phyloP scores from a whole-genome alignment of 192 early-diverging fungal species.

The Gamsiella multidivaricata region DNA sequence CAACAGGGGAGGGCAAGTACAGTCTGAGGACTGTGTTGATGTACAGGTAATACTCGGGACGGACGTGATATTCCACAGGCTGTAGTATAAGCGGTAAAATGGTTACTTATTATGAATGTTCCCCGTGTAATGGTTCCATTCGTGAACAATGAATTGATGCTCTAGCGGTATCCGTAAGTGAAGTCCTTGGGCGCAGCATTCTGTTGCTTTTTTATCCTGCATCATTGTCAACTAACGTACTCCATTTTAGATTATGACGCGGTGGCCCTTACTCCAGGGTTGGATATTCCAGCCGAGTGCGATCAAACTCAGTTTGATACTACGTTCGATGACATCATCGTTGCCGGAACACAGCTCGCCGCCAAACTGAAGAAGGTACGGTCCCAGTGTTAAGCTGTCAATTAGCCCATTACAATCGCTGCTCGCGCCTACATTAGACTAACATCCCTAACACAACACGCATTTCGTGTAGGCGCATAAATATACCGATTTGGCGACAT shows the following conservation, averaged over 20 bases:
- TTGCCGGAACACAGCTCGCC: constrained; percentile 56
- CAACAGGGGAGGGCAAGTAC: constrained; percentile 64
- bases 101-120: too few relatives aligned
- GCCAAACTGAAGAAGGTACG: constrained; percentile 57
- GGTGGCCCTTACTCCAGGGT: constrained; percentile 69
- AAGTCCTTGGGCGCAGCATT: background rate
- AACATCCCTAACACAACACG: background rate
- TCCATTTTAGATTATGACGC: constrained; percentile 77
- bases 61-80: too few relatives aligned
- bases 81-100: too few relatives aligned
- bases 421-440: background rate
- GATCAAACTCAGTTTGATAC: constrained; percentile 76
- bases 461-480: constrained; percentile 66
- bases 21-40: constrained; percentile 60
- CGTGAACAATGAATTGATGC: too few relatives aligned
- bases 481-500: constrained; percentile 78
- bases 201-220: too few relatives aligned
- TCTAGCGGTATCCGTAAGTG: constrained; percentile 67
- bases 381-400: background rate
- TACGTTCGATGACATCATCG: constrained; percentile 39
- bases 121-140: too few relatives aligned
- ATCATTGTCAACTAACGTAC: background rate
- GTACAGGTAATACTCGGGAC: constrained; percentile 52
- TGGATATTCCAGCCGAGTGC: constrained; percentile 69
- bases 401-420: background rate